Base-by-base conservation (phyloP, 371 early-diverging fungal genomes). In the Apophysomyces variabilis region DNA sequence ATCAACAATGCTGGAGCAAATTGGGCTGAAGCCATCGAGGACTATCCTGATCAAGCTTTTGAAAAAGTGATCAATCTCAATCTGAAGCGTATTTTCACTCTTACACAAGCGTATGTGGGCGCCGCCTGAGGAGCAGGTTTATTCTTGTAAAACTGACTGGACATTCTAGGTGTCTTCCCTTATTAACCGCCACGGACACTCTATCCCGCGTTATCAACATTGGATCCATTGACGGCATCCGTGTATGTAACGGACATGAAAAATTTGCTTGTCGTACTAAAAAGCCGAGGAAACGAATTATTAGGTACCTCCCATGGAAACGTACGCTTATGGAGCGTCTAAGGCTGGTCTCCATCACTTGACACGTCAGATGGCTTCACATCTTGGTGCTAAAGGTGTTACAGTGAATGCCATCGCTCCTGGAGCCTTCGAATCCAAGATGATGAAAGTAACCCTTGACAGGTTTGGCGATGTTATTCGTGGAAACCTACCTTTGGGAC, bases 351-450 rank as follows among this genome's bases (percentile, higher is more conserved):
- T 92, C 18, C 92, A 92, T 66, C 92, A 92, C 50, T 64, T 93
- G 65, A 87, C 92, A 0, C 77, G 85, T 6, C 86, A 87, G 57
- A 74, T 93, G 75, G 90, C 91, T 1, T 78, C 76, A 4, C 87
- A 89, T 35, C 65, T 93, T 37, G 91, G 86, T 32, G 59, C 65
- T 13, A 72, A 79, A 16, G 64, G 83, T 62, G 87, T 97, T 44
- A 86, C 90, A 16, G 91, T 93, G 57, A 97, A 96, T 69, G 90
- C 93, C 1, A 88, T 96, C 61, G 96, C 96, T 0, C 95, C 96
- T 4, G 96, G 96, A 4, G 85, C 93, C 0, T 97, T 95, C 78
- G 85, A 87, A 66, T 89, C 89, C 66, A 91, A 91, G 71, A 96
- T 96, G 87, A 96, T 96, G 95, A 88, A 87, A 59, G 83, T 76